Base-by-base conservation (phyloP, 1,139 yeast species). In the Suhomyces guaymorum region DNA sequence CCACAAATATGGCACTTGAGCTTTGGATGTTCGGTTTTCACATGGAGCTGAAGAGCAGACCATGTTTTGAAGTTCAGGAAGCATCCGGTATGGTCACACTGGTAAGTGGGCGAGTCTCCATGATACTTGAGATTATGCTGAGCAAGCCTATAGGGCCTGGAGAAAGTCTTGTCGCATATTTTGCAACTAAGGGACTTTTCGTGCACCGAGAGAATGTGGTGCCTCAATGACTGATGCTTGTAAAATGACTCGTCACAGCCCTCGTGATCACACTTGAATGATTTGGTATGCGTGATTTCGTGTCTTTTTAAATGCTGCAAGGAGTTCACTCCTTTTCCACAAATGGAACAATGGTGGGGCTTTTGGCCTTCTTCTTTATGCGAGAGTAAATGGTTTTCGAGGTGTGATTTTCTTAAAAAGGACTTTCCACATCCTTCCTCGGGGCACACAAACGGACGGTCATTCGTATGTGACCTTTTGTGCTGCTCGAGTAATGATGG, bases 401-500 rank as follows among this genome's bases (percentile, higher is more conserved):
- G 62, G 60, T 92, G 97, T 10, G 88, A 78, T 46, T 83, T 85
- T 33, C 96, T 71, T 14, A 79, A 65, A 52, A 89, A 92, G 0
- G 82, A 62, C 45, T 77, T 78, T 2, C 63, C 69, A 57, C 98
- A 92, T 5, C 61, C 70, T 7, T 59, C 54, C 3, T 48, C 40
- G 1, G 63, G 48, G 55, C 99, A 92, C 32, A 54, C 55, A 53
- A 79, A 90, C 0, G 96, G 96, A 35, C 95, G 67, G 33, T 82
- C 81, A 39, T 87, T 86, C 2, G 85, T 76, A 54, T 92, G 98
- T 0, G 87, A 63, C 23, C 94, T 66, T 46, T 70, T 70, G 54
- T 90, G 98, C 51, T 88, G 96, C 26, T 83, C 86, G 32, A 92
- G 63, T 20, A 88, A 67, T 6, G 95, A 82, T 0, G 97, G 97